phyloP scores from a whole-genome alignment of 768 basidiomycete genomes.

The Epithele typhae region DNA sequence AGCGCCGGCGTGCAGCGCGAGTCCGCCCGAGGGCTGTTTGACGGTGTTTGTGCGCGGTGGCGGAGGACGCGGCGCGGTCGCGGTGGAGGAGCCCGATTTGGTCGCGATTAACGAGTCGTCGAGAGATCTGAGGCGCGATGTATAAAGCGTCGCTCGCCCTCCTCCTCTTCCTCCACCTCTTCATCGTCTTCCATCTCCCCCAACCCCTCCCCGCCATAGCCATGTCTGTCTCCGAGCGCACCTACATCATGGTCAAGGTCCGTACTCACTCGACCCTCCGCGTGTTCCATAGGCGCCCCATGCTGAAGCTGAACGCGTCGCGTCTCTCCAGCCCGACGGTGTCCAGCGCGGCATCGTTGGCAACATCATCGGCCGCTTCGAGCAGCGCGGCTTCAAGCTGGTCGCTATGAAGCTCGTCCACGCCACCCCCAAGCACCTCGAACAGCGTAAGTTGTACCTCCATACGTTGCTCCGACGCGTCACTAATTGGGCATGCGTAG shows the following conservation, averaged over 20 bases:
- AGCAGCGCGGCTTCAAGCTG: constrained; percentile 98
- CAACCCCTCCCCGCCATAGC: constrained; percentile 24
- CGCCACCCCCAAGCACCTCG: constrained; percentile 78
- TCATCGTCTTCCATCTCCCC: constrained; percentile 25
- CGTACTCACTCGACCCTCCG: constrained; percentile 2
- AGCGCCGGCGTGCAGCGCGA: constrained; percentile 10
- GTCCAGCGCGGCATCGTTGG: constrained; percentile 95
- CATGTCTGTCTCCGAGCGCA: constrained; percentile 81
- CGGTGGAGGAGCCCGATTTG: constrained; percentile 18
- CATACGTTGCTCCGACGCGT: neutral
- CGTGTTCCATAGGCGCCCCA: neutral
- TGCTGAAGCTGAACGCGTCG: constrained; percentile 1
- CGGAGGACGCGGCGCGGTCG: constrained; percentile 4
- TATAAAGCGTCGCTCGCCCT: constrained; percentile 25
- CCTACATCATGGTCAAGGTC: constrained; percentile 99
- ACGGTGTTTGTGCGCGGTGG: constrained; percentile 36
- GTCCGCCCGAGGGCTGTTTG: constrained; percentile 35
- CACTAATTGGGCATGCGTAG: constrained; percentile 33
- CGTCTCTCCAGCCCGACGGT: constrained; percentile 78
- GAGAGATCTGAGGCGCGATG: constrained; percentile 15
- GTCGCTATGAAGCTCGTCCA: constrained; percentile 89
- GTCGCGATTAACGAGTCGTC: constrained; percentile 15
- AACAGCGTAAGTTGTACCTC: constrained; percentile 59
- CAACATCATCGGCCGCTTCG: constrained; percentile 94
- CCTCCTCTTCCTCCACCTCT: constrained; percentile 20